phyloP scores from a whole-genome alignment of 495 filamentous ascomycete genomes.

The Penicillium flavigenum region DNA sequence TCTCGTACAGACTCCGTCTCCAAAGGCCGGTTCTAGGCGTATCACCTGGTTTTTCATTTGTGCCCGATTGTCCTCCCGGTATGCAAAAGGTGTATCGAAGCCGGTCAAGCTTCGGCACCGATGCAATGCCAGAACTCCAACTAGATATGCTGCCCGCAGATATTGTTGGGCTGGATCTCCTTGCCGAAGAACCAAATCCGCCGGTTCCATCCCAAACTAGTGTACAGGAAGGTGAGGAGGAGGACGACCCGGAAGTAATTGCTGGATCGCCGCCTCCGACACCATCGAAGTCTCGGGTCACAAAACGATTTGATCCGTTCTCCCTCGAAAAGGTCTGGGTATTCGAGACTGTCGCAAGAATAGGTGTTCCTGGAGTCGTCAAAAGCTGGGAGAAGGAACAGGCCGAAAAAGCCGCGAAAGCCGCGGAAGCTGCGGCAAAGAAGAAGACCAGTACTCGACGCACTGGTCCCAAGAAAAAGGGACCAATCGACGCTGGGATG shows the following conservation, averaged over 20 bases:
- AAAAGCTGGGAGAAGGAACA: slow-evolving; percentile 72
- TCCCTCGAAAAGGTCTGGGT: slow-evolving; percentile 71
- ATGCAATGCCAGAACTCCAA: slow-evolving; percentile 72
- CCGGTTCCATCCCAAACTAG: slow-evolving; percentile 32
- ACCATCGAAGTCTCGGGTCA: slow-evolving; percentile 42
- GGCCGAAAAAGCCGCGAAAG: slow-evolving; percentile 33
- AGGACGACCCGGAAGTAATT: slow-evolving; percentile 47
- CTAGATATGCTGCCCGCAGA: slow-evolving; percentile 73
- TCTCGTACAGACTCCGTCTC: slow-evolving; percentile 62
- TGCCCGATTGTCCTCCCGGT: slow-evolving; percentile 36
- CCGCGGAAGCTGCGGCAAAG: slow-evolving; percentile 29
- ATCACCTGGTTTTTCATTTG: slow-evolving; percentile 24
- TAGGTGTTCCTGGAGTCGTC: slow-evolving; percentile 70
- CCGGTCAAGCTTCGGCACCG: slow-evolving; percentile 69
- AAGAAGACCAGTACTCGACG: slow-evolving; percentile 32
- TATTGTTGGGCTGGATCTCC: slow-evolving; percentile 74
- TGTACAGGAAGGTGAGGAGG: slow-evolving; percentile 50
- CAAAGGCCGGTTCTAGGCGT: slow-evolving; percentile 29
- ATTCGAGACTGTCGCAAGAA: slow-evolving; percentile 64
- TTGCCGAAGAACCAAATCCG: slow-evolving; percentile 63
- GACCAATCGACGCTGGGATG: slow-evolving; percentile 45
- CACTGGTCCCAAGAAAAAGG: slow-evolving; percentile 41
- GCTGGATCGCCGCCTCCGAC: slow-evolving; percentile 26
- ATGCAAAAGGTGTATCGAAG: slow-evolving; percentile 60
- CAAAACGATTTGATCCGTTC: slow-evolving; percentile 65